A percentile compares a stretch with the other conserved stretches of the same genome.
phyloP scores from a whole-genome alignment of 179 eudicot species.

The Beta lomatogona region DNA sequence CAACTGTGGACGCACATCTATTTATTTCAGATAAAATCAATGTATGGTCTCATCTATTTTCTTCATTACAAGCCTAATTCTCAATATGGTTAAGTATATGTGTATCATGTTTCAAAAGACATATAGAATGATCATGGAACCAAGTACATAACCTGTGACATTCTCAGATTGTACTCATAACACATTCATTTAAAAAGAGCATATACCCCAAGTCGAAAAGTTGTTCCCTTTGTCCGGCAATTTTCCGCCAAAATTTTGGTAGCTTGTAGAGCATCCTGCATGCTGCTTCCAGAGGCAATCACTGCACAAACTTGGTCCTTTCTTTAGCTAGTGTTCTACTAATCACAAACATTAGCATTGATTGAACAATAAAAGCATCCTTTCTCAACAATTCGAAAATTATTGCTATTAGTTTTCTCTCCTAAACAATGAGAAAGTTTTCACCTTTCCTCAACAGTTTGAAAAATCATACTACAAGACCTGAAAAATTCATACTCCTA shows the following conservation, averaged over 20 bases:
- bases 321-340: too few species aligned
- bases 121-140: neutral
- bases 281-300: constrained; percentile 86
- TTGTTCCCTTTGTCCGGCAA: constrained; percentile 89
- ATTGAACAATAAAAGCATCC: too few species aligned
- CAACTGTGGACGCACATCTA: neutral
- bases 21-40: neutral
- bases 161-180: neutral
- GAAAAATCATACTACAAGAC: too few species aligned
- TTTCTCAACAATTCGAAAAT: too few species aligned
- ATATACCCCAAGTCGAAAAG: constrained; percentile 93
- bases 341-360: too few species aligned
- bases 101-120: neutral
- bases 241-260: constrained; percentile 92
- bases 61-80: neutral
- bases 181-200: constrained; percentile 15
- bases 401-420: too few species aligned
- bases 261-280: constrained; percentile 83
- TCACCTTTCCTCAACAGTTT: too few species aligned
- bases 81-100: neutral
- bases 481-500: too few species aligned
- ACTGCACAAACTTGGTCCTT: constrained; percentile 63
- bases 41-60: neutral
- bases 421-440: too few species aligned
- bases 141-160: neutral